phyloP scores from a whole-genome alignment of 1,284 basidiomycete species.

The Austroboletus niveus region DNA sequence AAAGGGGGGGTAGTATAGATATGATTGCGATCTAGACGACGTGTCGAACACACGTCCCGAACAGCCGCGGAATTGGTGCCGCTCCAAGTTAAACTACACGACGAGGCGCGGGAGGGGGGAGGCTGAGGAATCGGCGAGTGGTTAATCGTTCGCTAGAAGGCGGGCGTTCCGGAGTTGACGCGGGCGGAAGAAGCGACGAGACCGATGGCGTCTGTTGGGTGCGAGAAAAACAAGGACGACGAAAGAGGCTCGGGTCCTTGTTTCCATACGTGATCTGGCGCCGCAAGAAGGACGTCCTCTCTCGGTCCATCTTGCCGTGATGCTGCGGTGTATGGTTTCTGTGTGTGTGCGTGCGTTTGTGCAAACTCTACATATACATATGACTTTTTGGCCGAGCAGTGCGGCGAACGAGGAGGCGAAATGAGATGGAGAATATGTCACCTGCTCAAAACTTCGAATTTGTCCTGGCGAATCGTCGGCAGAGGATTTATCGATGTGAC shows the following conservation, averaged over 20 bases:
- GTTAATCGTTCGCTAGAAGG: neutral
- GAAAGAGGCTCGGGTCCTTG: neutral
- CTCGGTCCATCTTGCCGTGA: neutral
- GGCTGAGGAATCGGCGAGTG: neutral
- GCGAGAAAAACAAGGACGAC: neutral
- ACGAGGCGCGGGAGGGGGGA: too few relatives aligned
- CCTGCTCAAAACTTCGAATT: neutral
- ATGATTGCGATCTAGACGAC: neutral
- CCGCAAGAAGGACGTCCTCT: neutral
- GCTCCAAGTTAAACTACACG: too few relatives aligned
- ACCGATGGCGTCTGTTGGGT: neutral
- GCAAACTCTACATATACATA: too few relatives aligned
- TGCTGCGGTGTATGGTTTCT: neutral
- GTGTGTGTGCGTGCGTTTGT: neutral
- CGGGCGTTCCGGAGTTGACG: neutral
- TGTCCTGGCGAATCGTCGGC: neutral
- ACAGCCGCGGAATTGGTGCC: neutral
- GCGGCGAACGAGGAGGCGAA: neutral
- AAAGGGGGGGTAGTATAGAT: neutral
- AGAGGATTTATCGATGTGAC: neutral
- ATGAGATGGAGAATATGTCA: neutral
- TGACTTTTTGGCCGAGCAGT: too few relatives aligned
- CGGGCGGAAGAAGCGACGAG: neutral
- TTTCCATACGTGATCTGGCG: neutral
- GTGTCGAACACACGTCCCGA: neutral